A percentile compares a stretch with the other conserved stretches of the same genome.
phyloP scores from a whole-genome alignment of 106 monocot genomes.

The Phalaenopsis aphrodite region DNA sequence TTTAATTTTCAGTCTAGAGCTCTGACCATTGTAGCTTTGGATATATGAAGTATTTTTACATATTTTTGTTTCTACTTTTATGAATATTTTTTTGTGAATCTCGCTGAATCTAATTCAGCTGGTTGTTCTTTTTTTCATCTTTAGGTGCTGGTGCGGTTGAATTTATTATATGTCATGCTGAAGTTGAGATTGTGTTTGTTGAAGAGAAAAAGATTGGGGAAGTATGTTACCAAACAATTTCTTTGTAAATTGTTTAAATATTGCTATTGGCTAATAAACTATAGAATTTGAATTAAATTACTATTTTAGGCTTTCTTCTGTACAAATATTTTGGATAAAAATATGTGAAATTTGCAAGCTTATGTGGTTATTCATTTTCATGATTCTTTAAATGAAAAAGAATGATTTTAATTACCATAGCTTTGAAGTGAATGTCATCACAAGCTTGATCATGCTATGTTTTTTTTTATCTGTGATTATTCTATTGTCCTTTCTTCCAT shows the following conservation, averaged over 20 bases:
- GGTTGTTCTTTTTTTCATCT: slow-evolving; percentile 11
- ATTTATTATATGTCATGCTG: slow-evolving; percentile 86
- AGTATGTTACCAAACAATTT: slow-evolving; percentile 18
- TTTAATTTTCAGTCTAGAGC: not conserved
- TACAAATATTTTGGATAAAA: not conserved
- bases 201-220: slow-evolving; percentile 81
- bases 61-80: not conserved
- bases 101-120: not conserved
- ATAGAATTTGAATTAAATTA: not conserved
- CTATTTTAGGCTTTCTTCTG: not conserved
- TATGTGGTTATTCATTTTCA: slow-evolving; percentile 1
- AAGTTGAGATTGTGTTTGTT: slow-evolving; percentile 74
- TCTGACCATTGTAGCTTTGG: not conserved
- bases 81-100: not conserved
- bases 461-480: not conserved
- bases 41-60: not conserved
- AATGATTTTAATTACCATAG: not conserved
- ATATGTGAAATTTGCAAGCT: not conserved
- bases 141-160: slow-evolving; percentile 87
- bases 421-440: not conserved
- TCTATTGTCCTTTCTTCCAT: not conserved
- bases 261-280: not conserved
- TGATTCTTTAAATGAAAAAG: not conserved
- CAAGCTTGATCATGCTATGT: not conserved
- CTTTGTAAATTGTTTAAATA: not conserved